Evolutionary conservation across 805 yeast genomes (phyloP), one percentile per base, ranked within the genome.

Genomic region (Saccharomyces mikatae): DNA sequence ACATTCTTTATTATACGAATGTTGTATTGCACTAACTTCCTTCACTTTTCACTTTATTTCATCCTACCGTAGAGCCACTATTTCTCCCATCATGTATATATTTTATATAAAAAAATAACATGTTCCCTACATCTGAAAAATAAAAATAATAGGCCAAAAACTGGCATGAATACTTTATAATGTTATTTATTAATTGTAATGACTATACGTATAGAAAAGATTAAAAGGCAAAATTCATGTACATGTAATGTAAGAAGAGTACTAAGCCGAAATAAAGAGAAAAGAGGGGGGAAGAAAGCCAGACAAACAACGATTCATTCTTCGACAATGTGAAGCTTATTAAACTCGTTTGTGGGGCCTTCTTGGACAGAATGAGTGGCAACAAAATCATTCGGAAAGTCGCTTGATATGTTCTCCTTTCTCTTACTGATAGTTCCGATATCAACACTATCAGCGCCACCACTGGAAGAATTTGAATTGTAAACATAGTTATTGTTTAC

Each of bases 271-370:
- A n/a, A 8, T 36, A n/a, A 21, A 36, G 17, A 10, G 11, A 17
- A 36, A 36, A 2, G 24, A 11, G 4, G 9, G 14, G 36, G 2
- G 2, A 32, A 32, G 24, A 13, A 29, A 22, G 10, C 14, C 17
- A 30, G 9, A 14, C n/a, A n/a, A 27, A 6, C 10, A 48, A 17
- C 4, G 26, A 14, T 24, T 32, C 47, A 59, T 24, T 56, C 58
- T 49, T 59, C 59, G 36, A 54, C 62, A 47, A 62, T 60, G 36
- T 54, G 56, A 48, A 62, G 51, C 47, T 60, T 62, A 47, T 60
- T 52, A 24, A 62, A 60, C 51, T 60, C 63, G 31, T 56, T 56
- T 27, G 62, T 54, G 5, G 62, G 55, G 31, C 61, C 56, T 31
- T 61, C 65, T 48, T 59, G 63, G 30, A 58, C 47, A 22, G 56